Evolutionary conservation across 148 eudicot species (phyloP).

Genomic region (Dianthus caryophyllus): DNA sequence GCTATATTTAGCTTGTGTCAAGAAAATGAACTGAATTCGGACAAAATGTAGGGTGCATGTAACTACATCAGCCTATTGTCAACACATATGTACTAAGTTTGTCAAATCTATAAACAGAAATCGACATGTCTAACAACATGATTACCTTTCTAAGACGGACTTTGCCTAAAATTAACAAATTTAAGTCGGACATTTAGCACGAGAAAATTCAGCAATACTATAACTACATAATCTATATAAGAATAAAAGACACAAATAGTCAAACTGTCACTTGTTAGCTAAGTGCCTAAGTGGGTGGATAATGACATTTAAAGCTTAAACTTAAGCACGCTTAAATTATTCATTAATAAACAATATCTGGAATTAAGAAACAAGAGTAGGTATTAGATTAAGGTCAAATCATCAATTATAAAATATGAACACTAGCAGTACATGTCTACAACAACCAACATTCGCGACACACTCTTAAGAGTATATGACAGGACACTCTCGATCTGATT

Average conservation of each 20-base stretch:
- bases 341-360: constrained; percentile 1
- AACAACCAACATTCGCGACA: no score
- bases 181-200: neutral
- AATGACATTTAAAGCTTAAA: neutral
- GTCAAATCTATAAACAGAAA: neutral
- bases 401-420: neutral
- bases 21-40: no score
- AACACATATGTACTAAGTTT: neutral
- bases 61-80: neutral
- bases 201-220: neutral
- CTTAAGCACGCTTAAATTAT: constrained; percentile 13
- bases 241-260: neutral
- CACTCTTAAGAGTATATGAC: no score
- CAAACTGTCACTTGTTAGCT: neutral
- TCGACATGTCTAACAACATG: neutral
- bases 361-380: constrained; percentile 8
- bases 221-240: no score
- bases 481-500: no score
- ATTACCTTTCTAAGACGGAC: neutral
- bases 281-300: neutral
- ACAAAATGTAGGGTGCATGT: neutral
- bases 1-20: no score
- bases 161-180: neutral
- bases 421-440: no score
- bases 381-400: constrained; percentile 7